phyloP scores from a whole-genome alignment of 306 rosid species.

The Vigna reflexopilosa region DNA sequence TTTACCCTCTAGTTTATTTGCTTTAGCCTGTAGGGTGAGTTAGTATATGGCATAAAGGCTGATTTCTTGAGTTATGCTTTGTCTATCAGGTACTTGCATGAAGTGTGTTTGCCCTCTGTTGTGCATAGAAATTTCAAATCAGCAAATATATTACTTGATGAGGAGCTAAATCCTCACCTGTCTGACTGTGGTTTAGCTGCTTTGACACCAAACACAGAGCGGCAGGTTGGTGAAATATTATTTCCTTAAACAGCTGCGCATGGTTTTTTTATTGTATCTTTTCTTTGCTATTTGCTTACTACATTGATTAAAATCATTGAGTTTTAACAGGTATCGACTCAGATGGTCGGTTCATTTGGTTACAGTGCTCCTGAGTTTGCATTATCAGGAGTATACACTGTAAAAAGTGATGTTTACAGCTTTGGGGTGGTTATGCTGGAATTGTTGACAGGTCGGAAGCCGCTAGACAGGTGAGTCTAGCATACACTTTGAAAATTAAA shows the following conservation, averaged over 20 bases:
- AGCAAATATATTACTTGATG: constrained; percentile 92
- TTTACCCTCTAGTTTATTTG: constrained; percentile 7
- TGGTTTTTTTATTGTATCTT: not conserved
- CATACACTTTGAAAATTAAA: constrained; percentile 16
- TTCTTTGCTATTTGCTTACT: constrained; percentile 13
- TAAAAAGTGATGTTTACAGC: constrained; percentile 98
- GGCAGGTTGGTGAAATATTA: constrained; percentile 59
- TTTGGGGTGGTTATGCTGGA: constrained; percentile 98
- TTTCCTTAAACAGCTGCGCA: constrained; percentile 17
- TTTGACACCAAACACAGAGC: constrained; percentile 86
- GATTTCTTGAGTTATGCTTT: constrained; percentile 40
- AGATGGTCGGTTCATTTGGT: constrained; percentile 97
- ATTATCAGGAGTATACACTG: constrained; percentile 91
- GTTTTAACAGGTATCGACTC: constrained; percentile 80
- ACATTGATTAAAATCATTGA: constrained; percentile 27
- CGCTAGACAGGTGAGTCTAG: constrained; percentile 79
- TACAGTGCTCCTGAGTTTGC: constrained; percentile 98
- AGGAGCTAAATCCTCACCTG: constrained; percentile 91
- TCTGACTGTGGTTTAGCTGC: constrained; percentile 93
- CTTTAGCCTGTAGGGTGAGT: constrained; percentile 28
- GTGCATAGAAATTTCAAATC: constrained; percentile 99
- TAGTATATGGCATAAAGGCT: constrained; percentile 2
- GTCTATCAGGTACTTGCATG: constrained; percentile 90
- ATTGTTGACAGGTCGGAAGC: constrained; percentile 94
- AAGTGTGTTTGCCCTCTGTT: constrained; percentile 94